phyloP scores from a whole-genome alignment of 108 stramenopile species.

The Nannochloropsis gaditana region DNA sequence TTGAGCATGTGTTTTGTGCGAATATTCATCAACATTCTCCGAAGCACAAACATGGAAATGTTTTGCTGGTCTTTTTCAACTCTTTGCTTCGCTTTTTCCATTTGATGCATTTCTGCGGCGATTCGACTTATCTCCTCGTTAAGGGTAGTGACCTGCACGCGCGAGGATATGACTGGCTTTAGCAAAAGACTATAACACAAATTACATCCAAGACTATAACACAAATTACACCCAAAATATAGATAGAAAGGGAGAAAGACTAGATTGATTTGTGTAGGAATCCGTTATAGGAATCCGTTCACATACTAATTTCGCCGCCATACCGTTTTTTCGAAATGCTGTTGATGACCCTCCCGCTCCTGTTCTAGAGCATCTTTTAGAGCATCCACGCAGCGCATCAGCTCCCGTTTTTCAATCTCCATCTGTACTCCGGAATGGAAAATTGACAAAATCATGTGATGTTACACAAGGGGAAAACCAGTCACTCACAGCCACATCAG shows the following conservation, averaged over 20 bases:
- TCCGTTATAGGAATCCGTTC: too few species aligned
- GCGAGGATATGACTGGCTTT: background rate
- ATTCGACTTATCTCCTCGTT: background rate
- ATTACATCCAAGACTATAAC: background rate
- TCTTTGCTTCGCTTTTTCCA: background rate
- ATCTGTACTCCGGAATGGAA: background rate
- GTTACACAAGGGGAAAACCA: background rate
- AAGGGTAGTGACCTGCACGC: background rate
- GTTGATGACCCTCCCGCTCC: background rate
- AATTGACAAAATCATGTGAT: background rate
- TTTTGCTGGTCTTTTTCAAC: background rate
- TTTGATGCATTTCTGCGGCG: background rate
- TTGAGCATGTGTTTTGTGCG: background rate
- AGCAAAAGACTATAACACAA: background rate
- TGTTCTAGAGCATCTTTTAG: background rate
- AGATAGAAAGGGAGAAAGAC: background rate
- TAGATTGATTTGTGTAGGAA: too few species aligned
- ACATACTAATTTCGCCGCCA: background rate
- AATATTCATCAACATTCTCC: background rate
- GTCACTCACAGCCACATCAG: background rate
- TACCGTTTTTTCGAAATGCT: conserved; percentile 11
- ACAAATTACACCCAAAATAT: background rate
- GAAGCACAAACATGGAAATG: background rate
- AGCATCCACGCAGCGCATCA: background rate
- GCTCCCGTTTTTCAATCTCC: background rate